Evolutionary conservation across 176 grass and related monocot genomes (phyloP), one percentile per base, ranked within the genome.

Genomic region (maize (Zea mays)): DNA sequence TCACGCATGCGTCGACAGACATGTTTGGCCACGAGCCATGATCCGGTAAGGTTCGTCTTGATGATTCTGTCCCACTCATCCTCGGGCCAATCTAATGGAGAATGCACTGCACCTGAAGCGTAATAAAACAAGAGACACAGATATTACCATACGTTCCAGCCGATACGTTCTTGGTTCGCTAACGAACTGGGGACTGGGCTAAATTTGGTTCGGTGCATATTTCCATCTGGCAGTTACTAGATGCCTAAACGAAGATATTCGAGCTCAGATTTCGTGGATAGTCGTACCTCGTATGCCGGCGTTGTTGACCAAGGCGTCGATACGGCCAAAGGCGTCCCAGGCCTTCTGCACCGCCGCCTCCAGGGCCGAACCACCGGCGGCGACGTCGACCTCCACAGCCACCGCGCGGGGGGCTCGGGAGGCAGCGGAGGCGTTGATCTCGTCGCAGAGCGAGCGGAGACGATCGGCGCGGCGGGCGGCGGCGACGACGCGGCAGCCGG

Each of bases 221-320:
- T 55, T 73, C 13, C 33, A 74, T 71, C 27, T 72, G 10, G 35
- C 7, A 71, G 40, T 51, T 27, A 39, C 38, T 39, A 46, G 36
- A 65, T 21, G 45, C 39, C 8, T 36, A 42, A 66, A 72, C 65
- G 3, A 3, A 58, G 7, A 69, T 61, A 61, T 27, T 7, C 20
- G 10, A 81, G 27, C 5, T 81, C 40, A 0, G 52, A 27, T 52
- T 67, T 33, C 12, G 16, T 0, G 9, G 17, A 56, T 56, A 56
- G 7, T 2, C 54, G 7, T 60, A 97, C 94, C 94, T 88, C 94
- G 78, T 17, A 93, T 71, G 21, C 94, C 94, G 11, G 91, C 91
- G 68, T 97, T 97, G 76, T 97, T 93, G n/a, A 97, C 54, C 84
- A 93, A 45, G 42, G 74, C 89, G 49, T 93, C 89, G 74, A 97